Evolutionary conservation across 1,139 yeast species (phyloP).

Genomic region (Yamadazyma epiphylla): DNA sequence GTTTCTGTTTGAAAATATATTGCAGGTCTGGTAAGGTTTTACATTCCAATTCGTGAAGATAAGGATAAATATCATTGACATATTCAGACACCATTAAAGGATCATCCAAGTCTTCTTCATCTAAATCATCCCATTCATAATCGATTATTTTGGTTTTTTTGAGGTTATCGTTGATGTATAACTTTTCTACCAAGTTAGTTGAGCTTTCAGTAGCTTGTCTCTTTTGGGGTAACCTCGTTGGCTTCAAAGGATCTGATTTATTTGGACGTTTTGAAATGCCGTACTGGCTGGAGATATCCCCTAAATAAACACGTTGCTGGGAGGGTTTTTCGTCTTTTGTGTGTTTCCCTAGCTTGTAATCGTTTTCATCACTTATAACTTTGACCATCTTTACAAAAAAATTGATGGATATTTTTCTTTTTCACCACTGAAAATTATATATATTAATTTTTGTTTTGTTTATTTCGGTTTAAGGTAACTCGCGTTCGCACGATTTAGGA

Average conservation of each 20-base stretch:
- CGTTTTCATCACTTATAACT: slow-evolving; percentile 41
- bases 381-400: slow-evolving; percentile 34
- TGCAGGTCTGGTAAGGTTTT: slow-evolving; percentile 76
- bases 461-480: slow-evolving; percentile 4
- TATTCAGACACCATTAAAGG: slow-evolving; percentile 96
- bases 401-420: too few relatives aligned
- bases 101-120: slow-evolving; percentile 86
- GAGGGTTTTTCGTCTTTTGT: slow-evolving; percentile 13
- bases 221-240: slow-evolving; percentile 50
- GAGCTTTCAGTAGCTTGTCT: slow-evolving; percentile 56
- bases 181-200: slow-evolving; percentile 45
- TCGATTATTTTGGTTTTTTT: slow-evolving; percentile 39
- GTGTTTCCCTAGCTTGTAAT: slow-evolving; percentile 33
- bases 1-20: slow-evolving; percentile 71
- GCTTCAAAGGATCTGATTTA: slow-evolving; percentile 17
- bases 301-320: slow-evolving; percentile 25
- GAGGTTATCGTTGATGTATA: slow-evolving; percentile 22
- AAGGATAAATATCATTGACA: slow-evolving; percentile 80
- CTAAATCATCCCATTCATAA: slow-evolving; percentile 85
- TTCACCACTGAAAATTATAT: too few relatives aligned
- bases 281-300: slow-evolving; percentile 42
- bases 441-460: slow-evolving; percentile 2
- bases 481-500: slow-evolving; percentile 13
- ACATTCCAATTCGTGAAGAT: slow-evolving; percentile 69
- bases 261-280: slow-evolving; percentile 15